phyloP scores from a whole-genome alignment of 805 yeast genomes.

The Suhomyces kilbournensis region DNA sequence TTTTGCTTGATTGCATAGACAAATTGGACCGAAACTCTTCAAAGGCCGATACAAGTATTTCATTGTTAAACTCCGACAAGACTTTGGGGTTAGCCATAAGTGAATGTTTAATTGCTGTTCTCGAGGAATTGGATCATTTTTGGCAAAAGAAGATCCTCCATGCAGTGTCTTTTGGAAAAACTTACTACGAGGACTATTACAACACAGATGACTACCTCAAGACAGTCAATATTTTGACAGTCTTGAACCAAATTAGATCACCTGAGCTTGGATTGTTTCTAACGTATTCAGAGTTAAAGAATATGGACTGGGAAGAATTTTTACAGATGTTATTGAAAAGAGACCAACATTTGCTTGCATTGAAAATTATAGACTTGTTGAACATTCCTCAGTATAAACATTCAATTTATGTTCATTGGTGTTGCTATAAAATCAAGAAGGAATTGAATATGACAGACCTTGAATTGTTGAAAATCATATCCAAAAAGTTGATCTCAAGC shows the following conservation, averaged over 20 bases:
- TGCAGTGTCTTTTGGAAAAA: conserved; percentile 87
- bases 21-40: conserved; percentile 67
- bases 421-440: conserved; percentile 60
- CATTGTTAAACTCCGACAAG: conserved; percentile 44
- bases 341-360: conserved; percentile 57
- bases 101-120: conserved; percentile 69
- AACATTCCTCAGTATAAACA: conserved; percentile 36
- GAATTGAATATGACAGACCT: conserved; percentile 57
- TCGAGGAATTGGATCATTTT: conserved; percentile 69
- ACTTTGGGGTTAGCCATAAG: conserved; percentile 58
- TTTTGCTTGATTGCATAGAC: conserved; percentile 70
- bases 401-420: conserved; percentile 73
- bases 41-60: conserved; percentile 74
- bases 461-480: conserved; percentile 50
- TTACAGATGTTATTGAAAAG: conserved; percentile 58
- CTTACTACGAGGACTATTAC: conserved; percentile 50
- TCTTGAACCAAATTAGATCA: conserved; percentile 67
- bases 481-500: conserved; percentile 40
- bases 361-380: conserved; percentile 55
- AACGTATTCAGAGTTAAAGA: conserved; percentile 53
- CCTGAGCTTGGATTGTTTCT: conserved; percentile 65
- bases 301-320: conserved; percentile 53
- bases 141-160: conserved; percentile 78
- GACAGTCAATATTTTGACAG: conserved; percentile 59
- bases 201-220: conserved; percentile 57